phyloP scores from a whole-genome alignment of 352 stramenopile species.

The Aphanomyces invadans region DNA sequence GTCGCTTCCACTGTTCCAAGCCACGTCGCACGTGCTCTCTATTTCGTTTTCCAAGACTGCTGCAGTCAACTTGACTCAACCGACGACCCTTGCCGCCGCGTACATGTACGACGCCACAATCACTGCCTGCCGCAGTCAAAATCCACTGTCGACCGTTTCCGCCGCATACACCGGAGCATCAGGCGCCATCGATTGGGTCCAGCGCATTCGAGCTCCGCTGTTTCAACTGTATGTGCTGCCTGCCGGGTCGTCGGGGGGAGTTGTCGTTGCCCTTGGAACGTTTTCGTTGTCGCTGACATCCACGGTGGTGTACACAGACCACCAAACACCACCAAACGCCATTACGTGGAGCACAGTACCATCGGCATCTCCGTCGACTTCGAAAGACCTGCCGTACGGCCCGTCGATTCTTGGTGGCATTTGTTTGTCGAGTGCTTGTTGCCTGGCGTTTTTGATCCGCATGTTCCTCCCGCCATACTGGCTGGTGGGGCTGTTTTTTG shows the following conservation, averaged over 20 bases:
- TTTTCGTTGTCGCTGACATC: background rate
- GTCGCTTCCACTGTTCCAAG: background rate
- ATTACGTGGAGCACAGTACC: background rate
- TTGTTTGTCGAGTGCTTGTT: slow-evolving; percentile 17
- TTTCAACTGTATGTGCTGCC: background rate
- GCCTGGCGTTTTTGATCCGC: slow-evolving; percentile 10
- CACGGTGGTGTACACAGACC: slow-evolving; percentile 2
- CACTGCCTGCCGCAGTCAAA: background rate
- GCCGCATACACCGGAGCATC: background rate
- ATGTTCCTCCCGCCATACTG: slow-evolving; percentile 22
- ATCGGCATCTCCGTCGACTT: background rate
- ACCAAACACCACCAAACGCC: background rate
- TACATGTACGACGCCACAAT: background rate
- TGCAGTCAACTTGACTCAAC: background rate
- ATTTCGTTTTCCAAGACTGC: background rate
- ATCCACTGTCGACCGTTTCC: background rate
- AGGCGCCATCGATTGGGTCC: background rate
- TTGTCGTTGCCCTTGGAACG: background rate
- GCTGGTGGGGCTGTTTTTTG: slow-evolving; percentile 12
- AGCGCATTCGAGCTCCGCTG: background rate
- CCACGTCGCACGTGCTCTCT: slow-evolving; percentile 5
- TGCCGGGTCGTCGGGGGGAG: background rate
- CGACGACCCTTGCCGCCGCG: background rate
- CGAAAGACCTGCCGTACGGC: slow-evolving; percentile 11
- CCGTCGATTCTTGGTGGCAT: slow-evolving; percentile 14